Percentiles rank a stretch among this genome's conserved stretches.
phyloP scores from a whole-genome alignment of 495 filamentous ascomycete species.

The Mycothermus thermophilus region DNA sequence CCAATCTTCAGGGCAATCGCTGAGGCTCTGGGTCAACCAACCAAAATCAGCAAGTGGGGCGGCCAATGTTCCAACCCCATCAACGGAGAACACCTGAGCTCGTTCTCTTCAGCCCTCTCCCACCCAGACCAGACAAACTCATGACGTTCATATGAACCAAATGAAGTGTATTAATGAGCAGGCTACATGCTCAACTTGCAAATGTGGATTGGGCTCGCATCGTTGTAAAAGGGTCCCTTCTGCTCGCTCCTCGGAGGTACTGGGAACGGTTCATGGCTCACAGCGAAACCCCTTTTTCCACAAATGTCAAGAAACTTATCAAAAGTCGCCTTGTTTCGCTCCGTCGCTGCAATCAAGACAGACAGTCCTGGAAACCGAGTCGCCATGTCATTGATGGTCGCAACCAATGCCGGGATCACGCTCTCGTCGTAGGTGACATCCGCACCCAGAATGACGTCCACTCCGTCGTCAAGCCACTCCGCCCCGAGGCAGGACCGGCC shows the following conservation, averaged over 20 bases:
- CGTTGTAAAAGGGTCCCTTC: constrained; percentile 36
- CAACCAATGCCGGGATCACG: constrained; percentile 30
- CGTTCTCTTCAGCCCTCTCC: too few species aligned
- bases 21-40: too few species aligned
- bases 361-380: constrained; percentile 19
- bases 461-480: constrained; percentile 30
- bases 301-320: constrained; percentile 27
- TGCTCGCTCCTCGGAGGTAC: constrained; percentile 24
- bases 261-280: constrained; percentile 23
- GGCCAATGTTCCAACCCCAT: too few species aligned
- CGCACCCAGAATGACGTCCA: constrained; percentile 37
- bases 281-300: constrained; percentile 15
- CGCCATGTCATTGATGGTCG: constrained; percentile 31
- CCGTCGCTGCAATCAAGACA: constrained; percentile 35
- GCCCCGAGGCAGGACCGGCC: constrained; percentile 38
- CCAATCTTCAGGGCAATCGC: background rate
- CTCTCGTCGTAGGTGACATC: constrained; percentile 39
- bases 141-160: too few species aligned
- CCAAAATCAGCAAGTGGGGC: too few species aligned
- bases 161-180: too few species aligned
- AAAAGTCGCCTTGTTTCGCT: constrained; percentile 34
- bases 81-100: too few species aligned
- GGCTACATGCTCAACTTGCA: constrained; percentile 21
- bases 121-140: too few species aligned
- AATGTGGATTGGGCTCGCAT: constrained; percentile 29